Evolutionary conservation across 169 alveolate species (phyloP).

Genomic region (Plasmodium malariae): DNA sequence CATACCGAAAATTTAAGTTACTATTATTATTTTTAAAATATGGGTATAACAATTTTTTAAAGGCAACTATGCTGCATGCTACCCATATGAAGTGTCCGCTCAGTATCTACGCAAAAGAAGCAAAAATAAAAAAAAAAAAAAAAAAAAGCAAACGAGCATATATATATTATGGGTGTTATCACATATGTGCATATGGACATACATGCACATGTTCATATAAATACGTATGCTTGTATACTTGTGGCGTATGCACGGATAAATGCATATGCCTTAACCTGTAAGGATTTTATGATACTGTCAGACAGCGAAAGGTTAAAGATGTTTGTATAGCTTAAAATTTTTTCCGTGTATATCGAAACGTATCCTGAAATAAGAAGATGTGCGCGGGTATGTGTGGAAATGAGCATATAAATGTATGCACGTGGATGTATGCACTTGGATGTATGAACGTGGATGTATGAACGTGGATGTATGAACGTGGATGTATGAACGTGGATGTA

Average conservation of each 20-base stretch:
- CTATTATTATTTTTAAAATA: slow-evolving; percentile 45
- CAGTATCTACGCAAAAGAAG: slow-evolving; percentile 25
- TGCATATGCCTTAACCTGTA: slow-evolving; percentile 23
- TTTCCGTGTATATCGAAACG: slow-evolving; percentile 52
- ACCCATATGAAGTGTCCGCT: slow-evolving; percentile 73
- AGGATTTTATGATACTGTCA: slow-evolving; percentile 38
- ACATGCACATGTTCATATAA: background rate
- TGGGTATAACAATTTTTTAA: slow-evolving; percentile 32
- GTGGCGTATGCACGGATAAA: background rate
- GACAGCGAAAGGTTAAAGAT: background rate
- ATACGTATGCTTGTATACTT: too few relatives aligned
- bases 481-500: too few relatives aligned
- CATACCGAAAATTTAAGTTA: slow-evolving; percentile 57
- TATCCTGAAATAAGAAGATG: slow-evolving; percentile 44
- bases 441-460: too few relatives aligned
- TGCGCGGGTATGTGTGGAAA: background rate
- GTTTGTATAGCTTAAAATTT: slow-evolving; percentile 9
- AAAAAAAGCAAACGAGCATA: background rate
- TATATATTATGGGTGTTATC: background rate
- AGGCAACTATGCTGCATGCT: slow-evolving; percentile 35
- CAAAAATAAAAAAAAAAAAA: background rate
- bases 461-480: too few relatives aligned
- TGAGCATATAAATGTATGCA: background rate
- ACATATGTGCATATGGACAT: background rate
- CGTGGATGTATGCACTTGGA: background rate